Base-by-base conservation (phyloP, 1,284 basidiomycete genomes). In the Sporisorium sorghi region DNA sequence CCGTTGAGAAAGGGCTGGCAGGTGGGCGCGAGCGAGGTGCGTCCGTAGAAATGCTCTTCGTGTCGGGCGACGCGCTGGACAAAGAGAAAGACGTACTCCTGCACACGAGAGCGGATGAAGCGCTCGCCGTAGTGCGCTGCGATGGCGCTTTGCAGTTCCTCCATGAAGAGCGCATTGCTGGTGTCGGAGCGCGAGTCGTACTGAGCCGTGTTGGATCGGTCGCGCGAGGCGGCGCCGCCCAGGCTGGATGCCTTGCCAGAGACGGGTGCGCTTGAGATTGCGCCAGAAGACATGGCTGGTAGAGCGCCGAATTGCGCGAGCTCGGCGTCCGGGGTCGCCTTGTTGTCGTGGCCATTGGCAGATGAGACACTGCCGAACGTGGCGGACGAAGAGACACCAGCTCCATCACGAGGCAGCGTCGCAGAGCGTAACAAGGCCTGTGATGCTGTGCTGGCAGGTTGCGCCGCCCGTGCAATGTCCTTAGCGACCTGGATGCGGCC, bases 401-500 rank as follows among this genome's bases (percentile, higher is more conserved):
- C 61, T n/a, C 66, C 58, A 23, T 80, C 76, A 48, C 75, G 78
- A 8, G 71, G 85, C 69, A 28, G 86, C 85, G 74, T 65, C 23
- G 60, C 51, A 2, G 66, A 58, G 17, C 64, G 62, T 19, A 52
- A 19, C 37, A 54, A 42, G 12, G 60, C 47, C 37, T 59, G 66
- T 32, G 51, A 42, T 2, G 56, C 47, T 17, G 40, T 49, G 33
- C 51, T 55, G 7, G 61, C 26, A 5, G 57, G 60, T 15, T 77
- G 58, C 10, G 76, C 8, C 1, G 83, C 80, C 65, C 79, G 69
- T 37, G 89, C 88, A 49, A 95, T 93, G 76, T 94, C 91, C 83
- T 91, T 94, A 43, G 92, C 90, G 2, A 97, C 90, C 2, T 90
- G 91, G 67, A 97, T 91, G 53, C 90, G 90, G 5, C 93, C 93